phyloP scores from a whole-genome alignment of 805 yeast species.

The Zygoascus ofunaensis region DNA sequence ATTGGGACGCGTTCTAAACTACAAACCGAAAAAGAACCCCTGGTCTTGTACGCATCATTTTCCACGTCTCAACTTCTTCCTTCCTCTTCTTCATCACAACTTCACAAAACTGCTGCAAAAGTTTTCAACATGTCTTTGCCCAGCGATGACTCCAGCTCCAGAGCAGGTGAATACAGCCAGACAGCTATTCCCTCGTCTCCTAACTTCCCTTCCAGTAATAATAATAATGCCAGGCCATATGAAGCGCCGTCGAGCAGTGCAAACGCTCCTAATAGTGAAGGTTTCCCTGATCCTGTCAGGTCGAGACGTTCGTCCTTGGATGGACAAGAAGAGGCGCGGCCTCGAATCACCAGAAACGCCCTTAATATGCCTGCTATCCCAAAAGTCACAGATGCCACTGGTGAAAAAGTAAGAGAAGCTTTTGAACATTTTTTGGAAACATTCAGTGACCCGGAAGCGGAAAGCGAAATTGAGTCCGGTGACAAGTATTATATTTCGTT shows the following conservation, averaged over 20 bases:
- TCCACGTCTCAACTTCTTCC: background rate
- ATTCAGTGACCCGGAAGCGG: slow-evolving; percentile 39
- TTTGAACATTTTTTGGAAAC: slow-evolving; percentile 77
- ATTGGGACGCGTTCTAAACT: no score
- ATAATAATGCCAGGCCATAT: background rate
- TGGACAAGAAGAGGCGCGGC: slow-evolving; percentile 7
- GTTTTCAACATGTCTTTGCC: background rate
- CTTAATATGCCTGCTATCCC: slow-evolving; percentile 48
- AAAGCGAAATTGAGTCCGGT: slow-evolving; percentile 27
- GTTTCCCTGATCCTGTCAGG: slow-evolving; percentile 1
- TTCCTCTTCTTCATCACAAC: background rate
- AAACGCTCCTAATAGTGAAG: slow-evolving; percentile 1
- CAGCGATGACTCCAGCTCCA: background rate
- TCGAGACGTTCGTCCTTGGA: slow-evolving; percentile 2
- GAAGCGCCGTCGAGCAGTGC: slow-evolving; percentile 4
- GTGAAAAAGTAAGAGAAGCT: slow-evolving; percentile 86
- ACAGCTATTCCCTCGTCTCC: slow-evolving; percentile 9
- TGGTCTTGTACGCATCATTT: no score
- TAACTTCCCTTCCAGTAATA: slow-evolving; percentile 1
- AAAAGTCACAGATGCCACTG: slow-evolving; percentile 82
- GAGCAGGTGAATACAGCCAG: background rate
- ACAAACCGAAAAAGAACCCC: no score
- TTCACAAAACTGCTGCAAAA: no score
- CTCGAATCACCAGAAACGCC: slow-evolving; percentile 7
- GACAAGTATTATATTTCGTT: slow-evolving; percentile 68